Evolutionary conservation across 352 stramenopile genomes (phyloP), one percentile per base, ranked within the genome.

Genomic region (Pythium chondricola): DNA sequence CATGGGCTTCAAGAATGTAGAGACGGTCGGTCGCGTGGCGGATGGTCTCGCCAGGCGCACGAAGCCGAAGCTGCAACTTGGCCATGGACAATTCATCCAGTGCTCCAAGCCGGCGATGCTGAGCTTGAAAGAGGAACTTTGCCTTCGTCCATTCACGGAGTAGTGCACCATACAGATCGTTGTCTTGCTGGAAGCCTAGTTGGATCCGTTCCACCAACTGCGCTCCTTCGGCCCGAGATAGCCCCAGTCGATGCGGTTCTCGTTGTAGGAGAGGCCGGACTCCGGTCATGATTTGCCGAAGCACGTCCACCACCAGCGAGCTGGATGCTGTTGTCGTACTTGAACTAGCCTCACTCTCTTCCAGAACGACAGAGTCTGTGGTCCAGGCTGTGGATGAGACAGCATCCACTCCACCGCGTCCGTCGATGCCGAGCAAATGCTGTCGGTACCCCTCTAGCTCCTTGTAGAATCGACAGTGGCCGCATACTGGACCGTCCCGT

Each of bases 51-150:
- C 60, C 59, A 3, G 67, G 59, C 0, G 73, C 26, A 0, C 72
- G 64, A 21, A 90, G 29, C 7, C 75, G 71, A 20, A 93, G 65
- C 39, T 85, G 77, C 40, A 75, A 78, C 18, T 69, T 77, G 1
- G 82, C 82, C 82, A 93, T 93, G 21, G 71, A 71, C 32, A 93
- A 50, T 26, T 93, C 82, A 40, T 93, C 82, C 26, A 88, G 58
- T 2, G 63, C 69, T 4, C 74, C 77, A 4, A 93, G 69, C n/a
- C 77, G 73, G 30, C 83, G 67, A 26, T 89, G 76, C 24, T 88
- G 79, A 14, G 61, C 62, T 22, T 89, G 73, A 18, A 87, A 87
- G 1, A 91, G 59, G 17, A 79, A 78, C 49, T 76, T 82, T 8
- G 68, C 79, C 14, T 56, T 52, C 17, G 43, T 68, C 69, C 73